Conservation (phyloP, 805 yeast genomes). For the Nakazawaea ambrosiae region DNA sequence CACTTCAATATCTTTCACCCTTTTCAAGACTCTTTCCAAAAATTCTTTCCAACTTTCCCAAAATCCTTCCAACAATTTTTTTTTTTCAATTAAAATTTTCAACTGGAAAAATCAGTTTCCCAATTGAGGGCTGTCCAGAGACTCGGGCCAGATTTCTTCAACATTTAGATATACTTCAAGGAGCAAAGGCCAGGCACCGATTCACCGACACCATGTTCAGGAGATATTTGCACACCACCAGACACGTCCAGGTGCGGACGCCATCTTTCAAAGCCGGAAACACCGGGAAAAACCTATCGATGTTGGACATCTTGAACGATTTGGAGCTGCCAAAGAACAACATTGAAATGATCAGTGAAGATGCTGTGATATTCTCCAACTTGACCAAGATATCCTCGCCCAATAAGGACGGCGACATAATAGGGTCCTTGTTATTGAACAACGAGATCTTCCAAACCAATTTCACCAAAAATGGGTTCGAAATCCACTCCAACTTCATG, state of each 20-base stretch:
- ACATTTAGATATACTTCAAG: no score
- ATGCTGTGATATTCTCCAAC: conserved; percentile 56
- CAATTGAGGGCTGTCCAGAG: no score
- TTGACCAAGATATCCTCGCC: conserved; percentile 41
- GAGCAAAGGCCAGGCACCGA: no score
- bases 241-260: neutral
- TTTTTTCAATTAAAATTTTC: no score
- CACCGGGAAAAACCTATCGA: conserved; percentile 29
- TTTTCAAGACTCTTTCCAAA: neutral
- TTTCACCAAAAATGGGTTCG: conserved; percentile 26
- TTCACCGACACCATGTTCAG: conserved; percentile 3
- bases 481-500: conserved; percentile 33
- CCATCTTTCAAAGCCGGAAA: conserved; percentile 25
- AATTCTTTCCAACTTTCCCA: neutral
- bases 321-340: conserved; percentile 40
- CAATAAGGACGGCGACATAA: conserved; percentile 26
- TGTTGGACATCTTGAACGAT: conserved; percentile 37
- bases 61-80: no score
- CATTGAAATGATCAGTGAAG: conserved; percentile 40
- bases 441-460: conserved; percentile 59
- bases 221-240: conserved; percentile 3
- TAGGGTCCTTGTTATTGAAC: conserved; percentile 43
- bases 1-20: no score
- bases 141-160: no score
- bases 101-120: no score